phyloP scores from a whole-genome alignment of 2,329 filamentous ascomycete genomes.

The Blumeriella jaapii region DNA sequence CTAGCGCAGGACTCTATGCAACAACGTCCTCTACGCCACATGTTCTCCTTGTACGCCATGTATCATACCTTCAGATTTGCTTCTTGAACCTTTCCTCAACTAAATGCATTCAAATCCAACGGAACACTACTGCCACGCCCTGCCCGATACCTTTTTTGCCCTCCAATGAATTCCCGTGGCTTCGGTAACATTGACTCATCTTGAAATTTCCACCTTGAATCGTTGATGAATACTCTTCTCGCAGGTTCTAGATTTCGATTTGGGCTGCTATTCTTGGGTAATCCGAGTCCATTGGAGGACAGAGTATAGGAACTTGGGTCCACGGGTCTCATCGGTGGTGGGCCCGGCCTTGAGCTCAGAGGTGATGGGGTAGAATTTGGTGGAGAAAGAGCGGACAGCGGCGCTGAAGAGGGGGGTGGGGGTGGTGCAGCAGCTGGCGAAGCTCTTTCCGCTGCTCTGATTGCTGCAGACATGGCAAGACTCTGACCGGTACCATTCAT shows the following conservation, averaged over 20 bases:
- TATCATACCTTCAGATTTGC: too few relatives aligned
- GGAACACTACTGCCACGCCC: constrained; percentile 91
- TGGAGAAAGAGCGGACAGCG: constrained; percentile 27
- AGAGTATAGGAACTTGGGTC: constrained; percentile 70
- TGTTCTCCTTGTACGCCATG: too few relatives aligned
- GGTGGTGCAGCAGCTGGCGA: constrained; percentile 30
- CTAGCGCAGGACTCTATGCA: too few relatives aligned
- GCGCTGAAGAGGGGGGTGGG: constrained; percentile 32
- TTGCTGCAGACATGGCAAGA: constrained; percentile 34
- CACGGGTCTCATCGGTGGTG: constrained; percentile 45
- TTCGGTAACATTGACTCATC: constrained; percentile 73
- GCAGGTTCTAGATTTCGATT: constrained; percentile 30
- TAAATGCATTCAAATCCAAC: constrained; percentile 56
- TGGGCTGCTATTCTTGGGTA: constrained; percentile 37
- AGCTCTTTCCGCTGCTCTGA: constrained; percentile 34
- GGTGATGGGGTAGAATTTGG: constrained; percentile 29
- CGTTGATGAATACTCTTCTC: constrained; percentile 51
- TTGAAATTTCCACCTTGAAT: constrained; percentile 78
- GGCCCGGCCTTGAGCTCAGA: constrained; percentile 25
- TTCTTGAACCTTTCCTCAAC: too few relatives aligned
- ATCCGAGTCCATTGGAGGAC: constrained; percentile 46
- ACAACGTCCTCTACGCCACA: neutral
- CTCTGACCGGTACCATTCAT: constrained; percentile 26
- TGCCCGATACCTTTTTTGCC: constrained; percentile 69
- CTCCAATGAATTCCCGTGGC: constrained; percentile 69